Percentiles rank a stretch among this genome's conserved stretches.
Conservation (phyloP, 495 filamentous ascomycete species). For the Penicillium flavigenum region DNA sequence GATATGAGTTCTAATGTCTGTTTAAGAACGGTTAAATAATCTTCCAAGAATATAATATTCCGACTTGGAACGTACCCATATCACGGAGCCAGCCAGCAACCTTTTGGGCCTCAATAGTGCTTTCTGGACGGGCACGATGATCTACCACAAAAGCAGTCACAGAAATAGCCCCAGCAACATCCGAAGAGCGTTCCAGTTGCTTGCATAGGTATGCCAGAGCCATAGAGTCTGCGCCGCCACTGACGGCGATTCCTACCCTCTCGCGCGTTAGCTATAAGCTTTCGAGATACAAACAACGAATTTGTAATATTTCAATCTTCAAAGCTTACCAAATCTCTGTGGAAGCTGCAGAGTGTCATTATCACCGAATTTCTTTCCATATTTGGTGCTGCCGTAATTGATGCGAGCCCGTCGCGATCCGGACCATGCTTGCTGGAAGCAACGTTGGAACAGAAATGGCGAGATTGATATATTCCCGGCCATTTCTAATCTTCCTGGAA, state of each 20-base stretch:
- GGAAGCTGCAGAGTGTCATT: constrained; percentile 7
- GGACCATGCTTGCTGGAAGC: constrained; percentile 15
- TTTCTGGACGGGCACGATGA: constrained; percentile 69
- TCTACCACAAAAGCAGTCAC: constrained; percentile 75
- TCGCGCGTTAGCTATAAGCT: constrained; percentile 9
- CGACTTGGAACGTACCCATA: constrained; percentile 33
- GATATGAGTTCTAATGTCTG: constrained; percentile 53
- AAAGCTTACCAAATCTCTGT: constrained; percentile 9
- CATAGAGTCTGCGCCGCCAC: constrained; percentile 96
- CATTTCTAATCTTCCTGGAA: constrained; percentile 4
- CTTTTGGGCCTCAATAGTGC: constrained; percentile 61
- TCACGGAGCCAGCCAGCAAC: constrained; percentile 55
- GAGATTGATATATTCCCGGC: constrained; percentile 12
- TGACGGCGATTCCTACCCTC: constrained; percentile 72
- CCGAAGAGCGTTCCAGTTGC: constrained; percentile 35
- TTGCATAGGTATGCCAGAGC: constrained; percentile 76
- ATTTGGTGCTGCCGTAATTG: constrained; percentile 6
- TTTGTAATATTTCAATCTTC: background rate
- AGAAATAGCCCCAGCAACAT: constrained; percentile 25
- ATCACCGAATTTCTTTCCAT: constrained; percentile 3
- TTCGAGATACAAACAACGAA: constrained; percentile 15
- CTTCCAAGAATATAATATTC: constrained; percentile 3
- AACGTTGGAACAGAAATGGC: constrained; percentile 11
- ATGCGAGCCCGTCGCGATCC: constrained; percentile 12
- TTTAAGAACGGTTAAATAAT: constrained; percentile 17